A percentile compares a stretch with the other conserved stretches of the same genome.
These are phyloP conservation scores for Fusarium palustre DNA, from an alignment of 2,329 filamentous ascomycete species.

Conservation along the genomic window DNA sequence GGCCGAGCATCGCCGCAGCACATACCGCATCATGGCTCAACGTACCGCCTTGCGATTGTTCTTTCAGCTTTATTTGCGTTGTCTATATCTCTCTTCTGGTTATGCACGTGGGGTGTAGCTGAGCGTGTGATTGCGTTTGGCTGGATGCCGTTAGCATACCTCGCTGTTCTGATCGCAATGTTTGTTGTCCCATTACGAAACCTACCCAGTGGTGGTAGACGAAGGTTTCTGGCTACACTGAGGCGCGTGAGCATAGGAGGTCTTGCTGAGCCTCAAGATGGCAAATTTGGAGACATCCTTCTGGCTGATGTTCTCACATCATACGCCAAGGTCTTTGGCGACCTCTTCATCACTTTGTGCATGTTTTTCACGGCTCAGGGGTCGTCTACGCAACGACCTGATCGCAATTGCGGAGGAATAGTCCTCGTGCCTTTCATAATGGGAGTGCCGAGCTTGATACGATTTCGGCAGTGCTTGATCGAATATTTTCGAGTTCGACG, in stretches of 20 bases:
- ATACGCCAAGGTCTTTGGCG: conserved; percentile 91
- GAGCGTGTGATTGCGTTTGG: conserved; percentile 81
- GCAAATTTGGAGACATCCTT: conserved; percentile 94
- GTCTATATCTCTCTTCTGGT: conserved; percentile 87
- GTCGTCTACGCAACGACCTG: conserved; percentile 82
- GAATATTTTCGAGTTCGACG: conserved; percentile 81
- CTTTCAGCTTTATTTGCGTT: conserved; percentile 77
- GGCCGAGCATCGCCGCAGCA: conserved; percentile 76
- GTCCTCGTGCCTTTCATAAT: conserved; percentile 87
- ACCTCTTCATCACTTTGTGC: conserved; percentile 88
- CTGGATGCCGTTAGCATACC: conserved; percentile 86
- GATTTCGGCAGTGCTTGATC: conserved; percentile 89
- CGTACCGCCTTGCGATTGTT: conserved; percentile 85
- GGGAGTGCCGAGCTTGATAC: conserved; percentile 84
- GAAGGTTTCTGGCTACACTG: conserved; percentile 79
- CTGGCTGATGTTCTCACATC: conserved; percentile 94
- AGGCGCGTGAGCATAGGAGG: conserved; percentile 85
- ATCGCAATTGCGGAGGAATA: conserved; percentile 82
- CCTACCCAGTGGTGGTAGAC: conserved; percentile 75
- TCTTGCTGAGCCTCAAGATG: conserved; percentile 85
- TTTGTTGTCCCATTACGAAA: conserved; percentile 80
- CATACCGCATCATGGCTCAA: conserved; percentile 80
- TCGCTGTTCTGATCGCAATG: conserved; percentile 76
- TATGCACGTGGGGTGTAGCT: conserved; percentile 76
- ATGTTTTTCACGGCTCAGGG: conserved; percentile 83